phyloP scores from a whole-genome alignment of 495 filamentous ascomycete species.

The Talaromyces borbonicus region DNA sequence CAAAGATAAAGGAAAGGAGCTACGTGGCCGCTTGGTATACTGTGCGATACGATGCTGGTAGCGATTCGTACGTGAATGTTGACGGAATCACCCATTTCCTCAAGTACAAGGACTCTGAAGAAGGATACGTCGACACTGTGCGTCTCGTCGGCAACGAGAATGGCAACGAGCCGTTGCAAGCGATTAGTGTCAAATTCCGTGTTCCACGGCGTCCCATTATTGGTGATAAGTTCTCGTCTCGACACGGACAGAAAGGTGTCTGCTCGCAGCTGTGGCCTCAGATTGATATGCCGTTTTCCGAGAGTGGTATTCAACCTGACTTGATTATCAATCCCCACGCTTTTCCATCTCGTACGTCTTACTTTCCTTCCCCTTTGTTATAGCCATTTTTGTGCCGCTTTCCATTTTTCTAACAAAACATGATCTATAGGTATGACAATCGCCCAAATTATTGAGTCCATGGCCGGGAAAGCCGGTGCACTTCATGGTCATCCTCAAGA shows the following conservation, averaged over 20 bases:
- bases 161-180: conserved; percentile 72
- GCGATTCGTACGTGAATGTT: conserved; percentile 52
- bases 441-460: conserved; percentile 96
- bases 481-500: conserved; percentile 93
- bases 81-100: conserved; percentile 74
- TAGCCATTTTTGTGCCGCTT: no score
- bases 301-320: conserved; percentile 93
- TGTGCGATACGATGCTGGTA: conserved; percentile 64
- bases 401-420: conserved; percentile 10
- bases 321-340: conserved; percentile 99
- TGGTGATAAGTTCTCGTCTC: conserved; percentile 56
- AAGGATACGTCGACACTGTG: conserved; percentile 84
- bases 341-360: conserved; percentile 77
- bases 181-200: conserved; percentile 84
- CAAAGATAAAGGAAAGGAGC: conserved; percentile 65
- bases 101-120: conserved; percentile 85
- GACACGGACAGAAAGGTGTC: conserved; percentile 56
- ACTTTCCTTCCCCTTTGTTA: not conserved
- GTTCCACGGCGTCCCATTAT: conserved; percentile 86
- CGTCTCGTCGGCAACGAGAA: conserved; percentile 74
- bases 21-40: conserved; percentile 80
- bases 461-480: conserved; percentile 89
- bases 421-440: conserved; percentile 94
- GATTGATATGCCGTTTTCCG: conserved; percentile 93
- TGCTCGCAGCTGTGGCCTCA: conserved; percentile 94